phyloP scores from a whole-genome alignment of 2,329 filamentous ascomycete genomes.

The Pyrenochaeta sp. region DNA sequence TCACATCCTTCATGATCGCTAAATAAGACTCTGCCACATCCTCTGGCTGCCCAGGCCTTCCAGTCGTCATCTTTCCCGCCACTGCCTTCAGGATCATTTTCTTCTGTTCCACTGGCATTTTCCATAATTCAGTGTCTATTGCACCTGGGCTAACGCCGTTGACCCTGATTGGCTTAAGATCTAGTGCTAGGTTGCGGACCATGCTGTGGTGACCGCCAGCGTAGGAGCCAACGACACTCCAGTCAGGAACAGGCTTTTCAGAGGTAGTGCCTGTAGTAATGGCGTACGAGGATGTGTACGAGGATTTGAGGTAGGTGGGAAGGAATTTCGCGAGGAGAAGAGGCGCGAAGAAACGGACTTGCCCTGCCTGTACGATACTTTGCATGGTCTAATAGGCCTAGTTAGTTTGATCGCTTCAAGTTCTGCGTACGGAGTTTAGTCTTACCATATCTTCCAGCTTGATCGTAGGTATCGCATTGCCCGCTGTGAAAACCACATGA shows the following conservation, averaged over 20 bases:
- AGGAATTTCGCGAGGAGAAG: conserved; percentile 63
- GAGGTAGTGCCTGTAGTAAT: conserved; percentile 64
- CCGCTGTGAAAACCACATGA: conserved; percentile 67
- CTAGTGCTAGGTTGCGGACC: conserved; percentile 66
- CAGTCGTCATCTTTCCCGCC: conserved; percentile 35
- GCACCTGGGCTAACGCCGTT: conserved; percentile 68
- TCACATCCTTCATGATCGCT: conserved; percentile 58
- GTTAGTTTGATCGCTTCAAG: no score
- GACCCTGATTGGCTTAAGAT: conserved; percentile 70
- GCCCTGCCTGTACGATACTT: conserved; percentile 53
- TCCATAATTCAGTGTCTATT: conserved; percentile 57
- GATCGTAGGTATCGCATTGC: conserved; percentile 54
- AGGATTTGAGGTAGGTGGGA: conserved; percentile 53
- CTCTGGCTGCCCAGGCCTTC: conserved; percentile 36
- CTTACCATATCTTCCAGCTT: conserved; percentile 54
- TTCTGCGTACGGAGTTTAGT: no score
- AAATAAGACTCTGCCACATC: conserved; percentile 57
- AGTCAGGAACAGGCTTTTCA: conserved; percentile 62
- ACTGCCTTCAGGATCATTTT: conserved; percentile 26
- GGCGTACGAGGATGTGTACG: conserved; percentile 60
- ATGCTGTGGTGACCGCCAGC: conserved; percentile 63
- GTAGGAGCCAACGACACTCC: conserved; percentile 59
- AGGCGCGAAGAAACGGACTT: conserved; percentile 61
- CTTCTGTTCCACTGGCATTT: conserved; percentile 37
- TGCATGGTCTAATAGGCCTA: no score